These are phyloP conservation scores for Kalaharituber pfeilii DNA, from an alignment of 2,329 filamentous ascomycete species.

Conservation along the genomic window DNA sequence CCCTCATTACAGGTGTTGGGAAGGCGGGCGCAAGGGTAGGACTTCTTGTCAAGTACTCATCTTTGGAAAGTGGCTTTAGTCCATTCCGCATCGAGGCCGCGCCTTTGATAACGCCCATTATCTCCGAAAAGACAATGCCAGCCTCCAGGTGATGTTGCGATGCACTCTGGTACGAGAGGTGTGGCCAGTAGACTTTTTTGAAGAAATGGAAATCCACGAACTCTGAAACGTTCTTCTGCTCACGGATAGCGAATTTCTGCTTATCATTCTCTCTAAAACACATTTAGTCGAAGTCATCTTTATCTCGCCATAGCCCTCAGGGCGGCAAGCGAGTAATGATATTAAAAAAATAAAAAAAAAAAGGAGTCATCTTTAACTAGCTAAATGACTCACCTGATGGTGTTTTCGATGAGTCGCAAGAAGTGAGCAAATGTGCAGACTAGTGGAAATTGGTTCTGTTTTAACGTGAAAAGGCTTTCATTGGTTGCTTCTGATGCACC, in stretches of 20 bases:
- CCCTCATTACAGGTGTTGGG: slow-evolving; percentile 16
- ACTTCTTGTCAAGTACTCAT: slow-evolving; percentile 19
- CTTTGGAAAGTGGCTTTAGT: slow-evolving; percentile 9
- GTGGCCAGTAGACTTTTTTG: slow-evolving; percentile 23
- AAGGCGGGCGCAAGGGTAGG: slow-evolving; percentile 21
- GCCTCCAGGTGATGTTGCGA: slow-evolving; percentile 13
- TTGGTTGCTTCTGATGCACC: neutral
- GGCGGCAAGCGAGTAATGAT: no score
- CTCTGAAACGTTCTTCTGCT: neutral
- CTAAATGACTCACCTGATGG: slow-evolving; percentile 5
- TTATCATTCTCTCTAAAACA: slow-evolving; percentile 3
- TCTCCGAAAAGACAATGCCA: slow-evolving; percentile 24
- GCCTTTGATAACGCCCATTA: slow-evolving; percentile 26
- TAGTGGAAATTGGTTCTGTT: slow-evolving; percentile 21
- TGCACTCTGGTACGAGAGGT: neutral
- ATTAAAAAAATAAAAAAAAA: no score
- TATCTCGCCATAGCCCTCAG: no score
- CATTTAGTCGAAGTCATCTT: neutral
- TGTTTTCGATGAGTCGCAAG: slow-evolving; percentile 18
- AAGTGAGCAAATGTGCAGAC: slow-evolving; percentile 25
- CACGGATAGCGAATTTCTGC: slow-evolving; percentile 5
- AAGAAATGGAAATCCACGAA: slow-evolving; percentile 23
- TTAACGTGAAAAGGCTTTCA: slow-evolving; percentile 18
- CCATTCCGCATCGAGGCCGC: slow-evolving; percentile 12
- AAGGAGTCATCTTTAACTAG: neutral